phyloP scores from a whole-genome alignment of 2,329 filamentous ascomycete genomes.

The Fusarium phyllophilum region DNA sequence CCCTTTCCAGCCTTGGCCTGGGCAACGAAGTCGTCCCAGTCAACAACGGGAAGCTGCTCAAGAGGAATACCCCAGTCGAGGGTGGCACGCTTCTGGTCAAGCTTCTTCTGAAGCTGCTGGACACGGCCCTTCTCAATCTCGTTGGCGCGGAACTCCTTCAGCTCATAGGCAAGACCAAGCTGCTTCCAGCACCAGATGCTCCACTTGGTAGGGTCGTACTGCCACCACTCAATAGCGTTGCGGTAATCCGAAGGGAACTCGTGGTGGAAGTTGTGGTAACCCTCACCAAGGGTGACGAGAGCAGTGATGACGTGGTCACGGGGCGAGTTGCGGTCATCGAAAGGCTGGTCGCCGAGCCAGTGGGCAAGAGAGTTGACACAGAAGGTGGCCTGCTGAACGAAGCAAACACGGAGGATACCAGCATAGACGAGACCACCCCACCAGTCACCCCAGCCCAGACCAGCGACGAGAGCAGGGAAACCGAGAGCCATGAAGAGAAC shows the following conservation, averaged over 20 bases:
- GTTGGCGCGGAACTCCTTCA: constrained; percentile 91
- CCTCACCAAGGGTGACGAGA: constrained; percentile 85
- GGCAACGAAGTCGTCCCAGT: constrained; percentile 86
- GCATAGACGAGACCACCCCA: constrained; percentile 84
- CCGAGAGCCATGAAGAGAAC: constrained; percentile 80
- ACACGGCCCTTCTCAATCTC: constrained; percentile 93
- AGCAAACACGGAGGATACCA: constrained; percentile 87
- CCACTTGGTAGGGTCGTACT: constrained; percentile 95
- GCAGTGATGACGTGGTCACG: constrained; percentile 89
- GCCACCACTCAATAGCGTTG: constrained; percentile 90
- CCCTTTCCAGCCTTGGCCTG: constrained; percentile 80
- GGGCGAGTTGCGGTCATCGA: constrained; percentile 91
- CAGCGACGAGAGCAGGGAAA: constrained; percentile 79
- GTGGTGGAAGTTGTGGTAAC: constrained; percentile 96
- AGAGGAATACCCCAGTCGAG: constrained; percentile 90
- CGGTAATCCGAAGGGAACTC: constrained; percentile 94
- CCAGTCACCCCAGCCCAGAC: constrained; percentile 84
- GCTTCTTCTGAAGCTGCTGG: constrained; percentile 91
- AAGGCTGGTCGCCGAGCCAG: constrained; percentile 92
- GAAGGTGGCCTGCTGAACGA: constrained; percentile 92
- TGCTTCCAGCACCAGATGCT: constrained; percentile 86
- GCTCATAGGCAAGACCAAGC: constrained; percentile 83
- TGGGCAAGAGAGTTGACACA: constrained; percentile 92
- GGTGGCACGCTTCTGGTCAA: constrained; percentile 83
- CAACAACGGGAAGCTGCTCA: constrained; percentile 84